Conservation (phyloP, 2,329 filamentous ascomycete species). For the Exophiala bonariae region DNA sequence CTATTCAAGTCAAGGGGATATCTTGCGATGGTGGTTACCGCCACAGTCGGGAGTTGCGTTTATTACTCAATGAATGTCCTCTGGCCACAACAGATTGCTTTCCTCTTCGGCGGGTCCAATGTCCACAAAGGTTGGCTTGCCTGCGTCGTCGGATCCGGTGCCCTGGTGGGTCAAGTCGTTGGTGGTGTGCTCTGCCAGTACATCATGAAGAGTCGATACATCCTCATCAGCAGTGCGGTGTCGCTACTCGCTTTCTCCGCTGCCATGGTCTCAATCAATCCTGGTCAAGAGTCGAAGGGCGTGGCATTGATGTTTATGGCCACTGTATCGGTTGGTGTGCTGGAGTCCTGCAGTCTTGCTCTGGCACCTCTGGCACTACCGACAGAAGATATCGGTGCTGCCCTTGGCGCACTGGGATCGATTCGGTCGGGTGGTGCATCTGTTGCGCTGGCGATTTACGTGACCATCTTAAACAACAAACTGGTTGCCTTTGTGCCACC, state of each 20-base stretch:
- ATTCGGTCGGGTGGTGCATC: conserved; percentile 24
- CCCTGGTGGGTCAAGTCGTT: conserved; percentile 19
- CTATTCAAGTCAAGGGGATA: conserved; percentile 44
- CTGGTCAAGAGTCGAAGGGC: conserved; percentile 16
- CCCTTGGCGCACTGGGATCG: conserved; percentile 27
- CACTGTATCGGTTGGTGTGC: conserved; percentile 19
- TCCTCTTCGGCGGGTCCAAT: conserved; percentile 37
- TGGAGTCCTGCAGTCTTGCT: conserved; percentile 26
- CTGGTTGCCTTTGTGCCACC: conserved; percentile 29
- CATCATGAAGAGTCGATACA: conserved; percentile 14
- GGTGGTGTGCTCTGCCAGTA: conserved; percentile 28
- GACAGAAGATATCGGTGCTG: conserved; percentile 28
- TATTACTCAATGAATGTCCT: conserved; percentile 48
- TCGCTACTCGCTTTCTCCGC: conserved; percentile 22
- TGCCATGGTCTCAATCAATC: conserved; percentile 19
- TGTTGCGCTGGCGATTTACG: conserved; percentile 26
- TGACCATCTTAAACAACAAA: conserved; percentile 24
- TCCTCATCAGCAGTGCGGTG: conserved; percentile 14
- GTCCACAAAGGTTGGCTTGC: conserved; percentile 1
- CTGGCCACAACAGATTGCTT: conserved; percentile 44
- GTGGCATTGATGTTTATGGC: conserved; percentile 26
- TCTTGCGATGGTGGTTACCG: conserved; percentile 40
- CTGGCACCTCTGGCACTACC: conserved; percentile 24
- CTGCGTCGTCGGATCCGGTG: not conserved
- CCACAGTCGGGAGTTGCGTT: conserved; percentile 43